Base-by-base conservation (phyloP, 225 moss, liverwort and hornwort genomes). In the Antitrichia curtipendula region DNA sequence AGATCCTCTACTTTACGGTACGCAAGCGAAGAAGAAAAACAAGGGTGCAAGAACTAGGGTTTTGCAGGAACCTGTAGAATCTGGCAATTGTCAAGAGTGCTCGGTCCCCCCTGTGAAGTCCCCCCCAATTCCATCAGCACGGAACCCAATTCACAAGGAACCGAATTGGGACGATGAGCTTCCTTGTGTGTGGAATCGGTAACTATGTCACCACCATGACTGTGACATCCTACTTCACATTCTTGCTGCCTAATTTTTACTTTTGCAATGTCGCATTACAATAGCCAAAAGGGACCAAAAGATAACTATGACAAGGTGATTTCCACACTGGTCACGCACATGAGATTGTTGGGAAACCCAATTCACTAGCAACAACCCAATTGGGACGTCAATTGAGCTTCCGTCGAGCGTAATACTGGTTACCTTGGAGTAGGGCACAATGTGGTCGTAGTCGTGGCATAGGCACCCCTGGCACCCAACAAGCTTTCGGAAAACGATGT, bases 61-160 rank as follows among this genome's bases (percentile, higher is more conserved):
- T n/a, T 49, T 27, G 77, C 63, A 81, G 72, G 45, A 61, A 96
- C 96, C 96, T 96, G 96, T 90, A 99, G 87, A 86, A 99, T 86
- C 89, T 99, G 98, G 89, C 98, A 99, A 87, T 99, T 99, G 43
- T 97, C 97, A 29, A 99, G 88, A 41, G 92, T 94, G 85, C 97
- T 99, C 52, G 91, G 94, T 22, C 97, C 98, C 23, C 97, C 98
- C 94, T 96, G 94, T 65, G 57, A 86, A 61, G 60, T 74, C 78
- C 78, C 85, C 43, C 45, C 81, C 36, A 22, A 47, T 59, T 23
- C 25, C 70, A 40, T 92, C 81, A 91, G 77, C 84, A 70, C 60
- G 36, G 54, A 59, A 27, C 21, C 60, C 41, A 79, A 79, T 58
- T 20, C 59, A 41, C 40, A 29, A 43, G 71, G 12, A 59, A 36